Conservation (phyloP, 345 rosid species). For the Chamaenerion angustifolium region DNA sequence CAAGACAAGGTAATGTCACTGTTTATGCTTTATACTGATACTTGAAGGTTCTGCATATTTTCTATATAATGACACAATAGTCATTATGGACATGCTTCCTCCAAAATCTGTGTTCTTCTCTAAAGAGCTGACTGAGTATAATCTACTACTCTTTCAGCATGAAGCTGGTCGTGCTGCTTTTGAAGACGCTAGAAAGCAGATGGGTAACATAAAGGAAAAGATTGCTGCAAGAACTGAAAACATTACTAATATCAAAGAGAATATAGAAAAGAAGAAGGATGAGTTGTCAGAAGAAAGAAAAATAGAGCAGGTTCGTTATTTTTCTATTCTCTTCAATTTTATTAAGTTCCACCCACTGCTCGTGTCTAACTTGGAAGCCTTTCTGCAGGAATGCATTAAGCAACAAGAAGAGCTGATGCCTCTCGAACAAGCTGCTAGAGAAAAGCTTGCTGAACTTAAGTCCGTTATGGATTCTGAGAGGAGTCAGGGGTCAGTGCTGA, state of each 20-base stretch:
- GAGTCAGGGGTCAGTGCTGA: conserved; percentile 86
- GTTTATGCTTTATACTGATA: conserved; percentile 2
- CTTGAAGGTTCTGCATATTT: not conserved
- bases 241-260: conserved; percentile 30
- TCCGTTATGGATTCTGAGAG: conserved; percentile 69
- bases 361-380: conserved; percentile 4
- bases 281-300: conserved; percentile 61
- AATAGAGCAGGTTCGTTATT: conserved; percentile 49
- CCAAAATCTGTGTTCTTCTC: not conserved
- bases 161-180: conserved; percentile 66
- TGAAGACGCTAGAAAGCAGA: conserved; percentile 66
- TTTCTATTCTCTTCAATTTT: conserved; percentile 10
- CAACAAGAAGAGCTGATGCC: conserved; percentile 77
- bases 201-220: conserved; percentile 40
- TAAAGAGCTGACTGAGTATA: conserved; percentile 13
- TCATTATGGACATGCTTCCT: not conserved
- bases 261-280: conserved; percentile 43
- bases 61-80: not conserved
- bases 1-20: conserved; percentile 50
- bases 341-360: conserved; percentile 1
- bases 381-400: conserved; percentile 57
- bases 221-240: conserved; percentile 31
- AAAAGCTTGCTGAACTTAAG: conserved; percentile 75
- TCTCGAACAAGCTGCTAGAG: conserved; percentile 83
- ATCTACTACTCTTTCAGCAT: conserved; percentile 42